Percentiles rank a stretch among this genome's conserved stretches.
Conservation (phyloP, 1,284 basidiomycete species). For the Bondarzewia mesenterica region DNA sequence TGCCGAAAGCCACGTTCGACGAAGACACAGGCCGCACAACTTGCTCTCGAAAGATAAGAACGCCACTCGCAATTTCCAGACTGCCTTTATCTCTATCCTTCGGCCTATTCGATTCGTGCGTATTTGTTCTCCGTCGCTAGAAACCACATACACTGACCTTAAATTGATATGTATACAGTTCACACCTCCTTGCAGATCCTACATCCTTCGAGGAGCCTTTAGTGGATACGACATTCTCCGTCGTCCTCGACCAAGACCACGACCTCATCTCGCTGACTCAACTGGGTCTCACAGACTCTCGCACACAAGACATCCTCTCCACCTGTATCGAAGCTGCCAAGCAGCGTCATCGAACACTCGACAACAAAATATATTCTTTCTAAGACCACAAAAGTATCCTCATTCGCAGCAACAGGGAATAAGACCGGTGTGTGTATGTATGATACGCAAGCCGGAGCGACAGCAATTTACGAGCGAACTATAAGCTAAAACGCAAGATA, state of each 20-base stretch:
- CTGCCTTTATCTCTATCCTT: constrained; percentile 65
- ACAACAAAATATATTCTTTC: background rate
- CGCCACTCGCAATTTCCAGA: constrained; percentile 39
- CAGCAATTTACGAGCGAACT: background rate
- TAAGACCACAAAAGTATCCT: background rate
- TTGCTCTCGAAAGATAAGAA: constrained; percentile 50
- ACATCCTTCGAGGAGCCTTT: constrained; percentile 88
- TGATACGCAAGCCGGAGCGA: background rate
- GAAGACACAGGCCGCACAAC: constrained; percentile 58
- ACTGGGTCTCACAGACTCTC: constrained; percentile 32
- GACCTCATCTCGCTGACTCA: constrained; percentile 53
- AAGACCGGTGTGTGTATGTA: no score
- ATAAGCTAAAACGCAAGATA: background rate
- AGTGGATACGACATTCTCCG: constrained; percentile 60
- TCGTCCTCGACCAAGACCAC: constrained; percentile 52
- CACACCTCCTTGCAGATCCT: constrained; percentile 73
- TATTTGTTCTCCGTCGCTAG: constrained; percentile 7
- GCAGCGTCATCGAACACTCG: background rate
- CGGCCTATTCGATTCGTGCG: constrained; percentile 77
- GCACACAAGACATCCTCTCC: background rate
- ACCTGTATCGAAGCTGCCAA: background rate
- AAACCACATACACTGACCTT: background rate
- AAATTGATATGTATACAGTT: constrained; percentile 27
- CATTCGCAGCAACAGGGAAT: no score
- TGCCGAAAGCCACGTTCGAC: constrained; percentile 72